Conservation (phyloP, 2,329 filamentous ascomycete genomes). For the Cladophialophora immunda region DNA sequence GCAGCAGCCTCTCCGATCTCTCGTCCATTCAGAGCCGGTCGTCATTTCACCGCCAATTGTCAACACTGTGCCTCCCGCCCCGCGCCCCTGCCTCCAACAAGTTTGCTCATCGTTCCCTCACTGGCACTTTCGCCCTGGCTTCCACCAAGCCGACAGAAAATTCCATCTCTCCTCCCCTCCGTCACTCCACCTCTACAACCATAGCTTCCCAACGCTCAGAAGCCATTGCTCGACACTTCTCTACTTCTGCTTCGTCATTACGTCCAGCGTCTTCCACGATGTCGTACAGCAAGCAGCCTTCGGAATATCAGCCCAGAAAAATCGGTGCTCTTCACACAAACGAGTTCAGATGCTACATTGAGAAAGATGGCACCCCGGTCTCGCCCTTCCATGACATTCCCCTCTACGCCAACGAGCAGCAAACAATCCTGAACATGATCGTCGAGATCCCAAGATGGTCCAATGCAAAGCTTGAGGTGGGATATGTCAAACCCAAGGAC, state of each 20-base stretch:
- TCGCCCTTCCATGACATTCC: conserved; percentile 99
- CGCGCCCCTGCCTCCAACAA: conserved; percentile 18
- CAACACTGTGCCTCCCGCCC: conserved; percentile 19
- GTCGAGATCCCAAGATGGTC: conserved; percentile 99
- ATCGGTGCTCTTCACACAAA: conserved; percentile 89
- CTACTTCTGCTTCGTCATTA: conserved; percentile 46
- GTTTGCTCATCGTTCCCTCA: conserved; percentile 18
- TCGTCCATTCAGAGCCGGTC: conserved; percentile 27
- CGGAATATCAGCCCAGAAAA: conserved; percentile 81
- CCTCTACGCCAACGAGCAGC: conserved; percentile 94
- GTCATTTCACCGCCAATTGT: conserved; percentile 38
- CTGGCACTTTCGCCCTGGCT: conserved; percentile 35
- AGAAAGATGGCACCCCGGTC: conserved; percentile 93
- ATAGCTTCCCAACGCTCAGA: conserved; percentile 59
- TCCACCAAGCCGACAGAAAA: conserved; percentile 34
- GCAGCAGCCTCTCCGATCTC: conserved; percentile 29
- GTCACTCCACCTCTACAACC: conserved; percentile 43
- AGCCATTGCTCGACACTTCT: conserved; percentile 59
- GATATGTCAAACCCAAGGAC: conserved; percentile 44
- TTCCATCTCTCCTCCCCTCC: conserved; percentile 35
- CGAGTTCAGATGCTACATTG: conserved; percentile 96
- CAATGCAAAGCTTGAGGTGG: conserved; percentile 98
- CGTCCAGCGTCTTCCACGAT: conserved; percentile 41
- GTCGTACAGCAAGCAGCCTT: conserved; percentile 63
- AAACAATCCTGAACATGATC: conserved; percentile 98